Conservation (phyloP, 352 stramenopile species). For the Pythium dissimile region DNA sequence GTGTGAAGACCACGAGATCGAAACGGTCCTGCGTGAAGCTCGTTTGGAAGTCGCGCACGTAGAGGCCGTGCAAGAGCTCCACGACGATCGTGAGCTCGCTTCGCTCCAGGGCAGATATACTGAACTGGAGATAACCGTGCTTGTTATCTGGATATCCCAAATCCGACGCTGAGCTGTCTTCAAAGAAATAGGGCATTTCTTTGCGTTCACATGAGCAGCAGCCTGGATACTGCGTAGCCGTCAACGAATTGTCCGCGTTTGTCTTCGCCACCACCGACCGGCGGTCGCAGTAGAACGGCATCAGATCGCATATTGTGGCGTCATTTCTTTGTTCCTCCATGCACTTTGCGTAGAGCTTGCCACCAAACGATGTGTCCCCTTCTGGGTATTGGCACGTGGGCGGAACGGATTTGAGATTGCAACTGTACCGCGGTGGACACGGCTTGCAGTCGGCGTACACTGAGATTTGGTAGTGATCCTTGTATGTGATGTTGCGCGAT, state of each 20-base stretch:
- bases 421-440: conserved; percentile 92
- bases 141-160: conserved; percentile 94
- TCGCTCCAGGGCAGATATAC: conserved; percentile 73
- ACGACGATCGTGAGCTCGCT: conserved; percentile 88
- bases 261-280: conserved; percentile 23
- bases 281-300: conserved; percentile 65
- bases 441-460: conserved; percentile 95
- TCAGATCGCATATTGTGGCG: conserved; percentile 41
- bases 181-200: conserved; percentile 90
- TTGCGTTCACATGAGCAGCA: conserved; percentile 90
- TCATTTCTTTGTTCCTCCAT: conserved; percentile 36
- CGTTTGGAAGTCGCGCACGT: conserved; percentile 89
- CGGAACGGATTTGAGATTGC: conserved; percentile 47
- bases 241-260: conserved; percentile 21
- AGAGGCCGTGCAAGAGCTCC: conserved; percentile 93
- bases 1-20: conserved; percentile 89
- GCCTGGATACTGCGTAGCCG: conserved; percentile 28
- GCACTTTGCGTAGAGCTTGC: conserved; percentile 45
- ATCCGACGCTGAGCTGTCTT: conserved; percentile 39
- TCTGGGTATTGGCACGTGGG: conserved; percentile 66
- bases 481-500: conserved; percentile 94
- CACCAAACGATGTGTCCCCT: conserved; percentile 38
- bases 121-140: conserved; percentile 92
- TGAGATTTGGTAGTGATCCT: conserved; percentile 93
- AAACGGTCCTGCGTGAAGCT: conserved; percentile 77